phyloP scores from a whole-genome alignment of 257 asterid species.

The Solanum lignicaule region DNA sequence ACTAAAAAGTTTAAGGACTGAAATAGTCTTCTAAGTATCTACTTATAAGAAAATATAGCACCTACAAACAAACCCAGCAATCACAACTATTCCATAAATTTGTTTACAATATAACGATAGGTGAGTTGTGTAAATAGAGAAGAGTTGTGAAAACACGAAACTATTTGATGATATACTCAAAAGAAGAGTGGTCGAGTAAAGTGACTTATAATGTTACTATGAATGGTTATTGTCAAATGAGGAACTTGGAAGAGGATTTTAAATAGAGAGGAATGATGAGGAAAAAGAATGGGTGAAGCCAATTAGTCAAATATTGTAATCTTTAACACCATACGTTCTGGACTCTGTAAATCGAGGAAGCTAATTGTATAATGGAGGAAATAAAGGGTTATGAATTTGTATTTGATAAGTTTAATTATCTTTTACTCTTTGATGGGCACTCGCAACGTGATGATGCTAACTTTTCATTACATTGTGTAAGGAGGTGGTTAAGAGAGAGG shows the following conservation, averaged over 20 bases:
- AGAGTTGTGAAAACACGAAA: background rate
- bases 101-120: background rate
- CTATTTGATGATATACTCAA: background rate
- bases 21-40: background rate
- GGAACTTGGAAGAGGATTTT: background rate
- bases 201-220: background rate
- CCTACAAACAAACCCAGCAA: background rate
- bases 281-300: background rate
- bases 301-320: background rate
- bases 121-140: background rate
- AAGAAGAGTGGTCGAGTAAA: background rate
- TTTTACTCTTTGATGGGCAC: conserved; percentile 46
- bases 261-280: background rate
- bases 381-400: background rate
- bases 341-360: background rate
- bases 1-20: background rate
- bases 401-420: background rate
- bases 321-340: background rate
- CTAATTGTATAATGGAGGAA: background rate
- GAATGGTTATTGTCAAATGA: background rate
- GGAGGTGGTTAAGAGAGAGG: conserved; percentile 37
- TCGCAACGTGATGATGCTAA: conserved; percentile 38
- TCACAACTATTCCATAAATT: background rate
- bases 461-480: conserved; percentile 42
- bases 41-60: background rate